Conservation (phyloP, 139 green algal genomes). For the Microglena sp. region DNA sequence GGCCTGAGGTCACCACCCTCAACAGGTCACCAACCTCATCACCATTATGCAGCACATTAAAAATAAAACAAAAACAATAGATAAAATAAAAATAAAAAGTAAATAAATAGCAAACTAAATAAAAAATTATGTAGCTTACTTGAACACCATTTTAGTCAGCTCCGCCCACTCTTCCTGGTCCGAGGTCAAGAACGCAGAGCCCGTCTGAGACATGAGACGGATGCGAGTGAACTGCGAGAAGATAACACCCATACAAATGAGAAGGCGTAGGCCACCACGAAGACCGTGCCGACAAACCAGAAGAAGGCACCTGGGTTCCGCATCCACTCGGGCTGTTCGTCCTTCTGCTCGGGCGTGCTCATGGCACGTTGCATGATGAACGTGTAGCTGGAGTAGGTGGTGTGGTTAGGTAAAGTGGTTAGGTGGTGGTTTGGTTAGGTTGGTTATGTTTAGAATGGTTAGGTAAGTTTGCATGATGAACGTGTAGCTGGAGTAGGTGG, state of each 20-base stretch:
- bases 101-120: neutral
- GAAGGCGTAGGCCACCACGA: conserved; percentile 67
- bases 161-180: conserved; percentile 64
- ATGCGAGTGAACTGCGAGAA: conserved; percentile 77
- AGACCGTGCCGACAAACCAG: conserved; percentile 64
- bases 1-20: conserved; percentile 29
- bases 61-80: neutral
- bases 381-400: neutral
- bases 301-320: conserved; percentile 56
- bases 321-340: conserved; percentile 46
- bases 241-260: conserved; percentile 72
- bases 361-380: conserved; percentile 21
- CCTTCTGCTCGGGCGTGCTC: conserved; percentile 30
- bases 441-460: neutral
- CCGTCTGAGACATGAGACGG: conserved; percentile 43
- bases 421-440: neutral
- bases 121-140: conserved; percentile 6
- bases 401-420: neutral
- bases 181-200: conserved; percentile 56
- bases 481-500: neutral
- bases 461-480: neutral
- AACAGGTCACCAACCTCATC: neutral
- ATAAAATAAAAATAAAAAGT: neutral
- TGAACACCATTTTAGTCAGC: conserved; percentile 63
- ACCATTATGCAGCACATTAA: neutral